Percentiles rank a stretch among this genome's conserved stretches.
These are phyloP conservation scores for Platanthera guangdongensis DNA, from an alignment of 106 monocot genomes.

Conservation along the genomic window DNA sequence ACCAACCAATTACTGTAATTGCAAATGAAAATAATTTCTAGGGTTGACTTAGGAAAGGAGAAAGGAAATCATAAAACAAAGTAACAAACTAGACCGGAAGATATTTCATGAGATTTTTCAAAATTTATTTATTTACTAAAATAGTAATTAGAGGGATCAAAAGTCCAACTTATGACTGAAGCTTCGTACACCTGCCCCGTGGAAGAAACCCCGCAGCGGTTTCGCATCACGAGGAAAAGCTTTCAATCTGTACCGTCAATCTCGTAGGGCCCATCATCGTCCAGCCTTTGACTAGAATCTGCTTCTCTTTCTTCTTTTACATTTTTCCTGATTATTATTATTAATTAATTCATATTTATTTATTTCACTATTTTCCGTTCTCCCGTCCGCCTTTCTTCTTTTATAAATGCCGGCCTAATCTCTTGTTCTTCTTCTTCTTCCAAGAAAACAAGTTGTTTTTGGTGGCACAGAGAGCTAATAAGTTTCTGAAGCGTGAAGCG, in stretches of 20 bases:
- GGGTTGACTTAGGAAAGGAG: too few relatives aligned
- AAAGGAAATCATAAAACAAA: too few relatives aligned
- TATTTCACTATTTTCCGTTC: neutral
- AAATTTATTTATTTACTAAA: too few relatives aligned
- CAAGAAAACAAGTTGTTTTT: neutral
- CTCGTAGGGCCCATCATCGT: neutral
- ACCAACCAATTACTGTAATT: too few relatives aligned
- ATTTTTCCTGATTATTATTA: neutral
- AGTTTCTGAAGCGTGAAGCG: neutral
- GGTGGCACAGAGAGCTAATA: neutral
- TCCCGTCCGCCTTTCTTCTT: neutral
- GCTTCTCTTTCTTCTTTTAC: neutral
- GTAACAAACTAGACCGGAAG: too few relatives aligned
- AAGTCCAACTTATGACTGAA: constrained; percentile 1
- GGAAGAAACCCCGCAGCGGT: neutral
- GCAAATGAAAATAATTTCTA: too few relatives aligned
- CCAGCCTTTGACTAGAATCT: neutral
- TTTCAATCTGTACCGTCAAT: neutral
- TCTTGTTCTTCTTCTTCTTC: neutral
- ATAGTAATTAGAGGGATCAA: too few relatives aligned
- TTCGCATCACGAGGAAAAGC: constrained; percentile 6
- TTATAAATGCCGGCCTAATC: neutral
- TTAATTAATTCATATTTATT: too few relatives aligned
- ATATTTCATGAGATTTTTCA: too few relatives aligned
- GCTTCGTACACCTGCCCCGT: neutral